Evolutionary conservation across 2,329 filamentous ascomycete genomes (phyloP), one percentile per base, ranked within the genome.

Genomic region (Fusarium veterinarium): DNA sequence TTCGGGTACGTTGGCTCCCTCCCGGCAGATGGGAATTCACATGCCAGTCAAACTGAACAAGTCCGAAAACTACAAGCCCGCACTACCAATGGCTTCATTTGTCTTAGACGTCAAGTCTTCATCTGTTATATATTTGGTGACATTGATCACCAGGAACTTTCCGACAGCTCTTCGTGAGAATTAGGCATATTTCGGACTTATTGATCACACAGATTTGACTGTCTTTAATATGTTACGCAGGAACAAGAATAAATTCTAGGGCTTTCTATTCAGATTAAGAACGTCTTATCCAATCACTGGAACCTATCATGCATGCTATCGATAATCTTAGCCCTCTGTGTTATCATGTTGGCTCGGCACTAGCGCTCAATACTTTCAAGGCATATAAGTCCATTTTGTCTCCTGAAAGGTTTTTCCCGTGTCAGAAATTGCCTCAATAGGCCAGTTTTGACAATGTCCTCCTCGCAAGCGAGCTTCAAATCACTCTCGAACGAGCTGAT

Each of bases 21-120:
- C 35, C 25, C 20, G 3, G 6, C 5, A 17, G 9, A n/a, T 6
- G 5, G 11, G 19, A 12, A n/a, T 20, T 52, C 23, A 38, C 19
- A n/a, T n/a, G 23, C 3, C 9, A 20, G 4, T 37, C 14, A 20
- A 28, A 8, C 12, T 16, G 8, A 12, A 3, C 3, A 9, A 17
- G 2, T 17, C 23, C 13, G 3, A 38, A 28, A 37, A n/a, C 9
- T 5, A 17, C 11, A n/a, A 5, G 3, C 33, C 5, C 16, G 16
- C 8, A 8, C 6, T 16, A 1, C 4, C 5, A n/a, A 28, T 12
- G 11, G 3, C 5, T 12, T 8, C 3, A 11, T 52, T 37, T 6
- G 23, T 20, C 2, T 5, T 11, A 20, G 8, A 8, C 12, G 3
- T 14, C 2, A 20, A 52, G 13, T 8, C 8, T 33, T 52, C 12